Percentiles rank a stretch among this genome's conserved stretches.
Evolutionary conservation across 2,329 filamentous ascomycete species (phyloP).

Genomic region (Aspergillus neoniger): DNA sequence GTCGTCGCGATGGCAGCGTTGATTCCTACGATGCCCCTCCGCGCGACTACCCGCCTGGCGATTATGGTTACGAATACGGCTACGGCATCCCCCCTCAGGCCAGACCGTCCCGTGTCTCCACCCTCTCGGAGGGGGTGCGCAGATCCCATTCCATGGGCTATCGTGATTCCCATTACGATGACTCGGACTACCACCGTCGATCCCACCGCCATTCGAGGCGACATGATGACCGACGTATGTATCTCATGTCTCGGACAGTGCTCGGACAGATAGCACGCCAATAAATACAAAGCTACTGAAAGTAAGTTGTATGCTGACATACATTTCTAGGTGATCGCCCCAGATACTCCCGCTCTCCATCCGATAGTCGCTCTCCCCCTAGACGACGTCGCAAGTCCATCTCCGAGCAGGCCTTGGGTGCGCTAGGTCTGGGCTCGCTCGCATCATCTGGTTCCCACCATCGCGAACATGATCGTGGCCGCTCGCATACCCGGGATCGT

Average conservation of each 20-base stretch:
- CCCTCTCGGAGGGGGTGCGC: conserved; percentile 38
- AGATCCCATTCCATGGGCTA: conserved; percentile 41
- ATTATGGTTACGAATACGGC: conserved; percentile 41
- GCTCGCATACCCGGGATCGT: conserved; percentile 38
- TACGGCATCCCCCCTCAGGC: conserved; percentile 32
- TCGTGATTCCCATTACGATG: conserved; percentile 38
- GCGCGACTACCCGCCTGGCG: conserved; percentile 77
- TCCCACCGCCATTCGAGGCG: conserved; percentile 48
- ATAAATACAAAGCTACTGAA: background rate
- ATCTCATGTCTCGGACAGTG: background rate
- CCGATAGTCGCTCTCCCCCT: conserved; percentile 43
- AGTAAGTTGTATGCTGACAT: conserved; percentile 8
- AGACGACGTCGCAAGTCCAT: conserved; percentile 49
- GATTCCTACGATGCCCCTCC: conserved; percentile 77
- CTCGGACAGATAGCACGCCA: background rate
- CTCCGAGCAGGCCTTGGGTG: conserved; percentile 54
- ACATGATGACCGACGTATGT: conserved; percentile 48
- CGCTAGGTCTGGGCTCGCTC: conserved; percentile 60
- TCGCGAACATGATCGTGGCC: conserved; percentile 53
- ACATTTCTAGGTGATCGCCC: conserved; percentile 31
- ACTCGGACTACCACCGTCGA: conserved; percentile 31
- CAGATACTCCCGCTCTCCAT: conserved; percentile 38
- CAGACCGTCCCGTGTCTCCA: conserved; percentile 27
- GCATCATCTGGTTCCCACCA: conserved; percentile 39
- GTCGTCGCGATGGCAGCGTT: conserved; percentile 65